Evolutionary conservation across 805 yeast genomes (phyloP), one percentile per base, ranked within the genome.

Genomic region (Pichia californica): DNA sequence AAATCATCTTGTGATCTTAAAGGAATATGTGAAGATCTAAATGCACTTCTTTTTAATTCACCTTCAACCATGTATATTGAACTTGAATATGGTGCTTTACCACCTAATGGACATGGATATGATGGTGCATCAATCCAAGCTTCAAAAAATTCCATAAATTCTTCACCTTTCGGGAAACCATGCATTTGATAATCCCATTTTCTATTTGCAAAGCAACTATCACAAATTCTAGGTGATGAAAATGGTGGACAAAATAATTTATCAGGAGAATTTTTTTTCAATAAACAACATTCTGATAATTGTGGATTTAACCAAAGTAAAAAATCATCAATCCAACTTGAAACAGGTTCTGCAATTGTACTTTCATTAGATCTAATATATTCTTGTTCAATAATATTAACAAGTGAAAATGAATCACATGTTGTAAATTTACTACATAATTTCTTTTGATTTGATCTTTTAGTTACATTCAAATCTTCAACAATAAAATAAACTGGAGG

Each of bases 251-350:
- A 88, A 38, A 81, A 73, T 44, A 82, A 82, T 3, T 68, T 65
- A 19, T 63, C 56, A 2, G 67, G 57, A 1, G 68, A 67, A 23
- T 38, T 40, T 53, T 81, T 83, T 50, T 74, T 77, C 34, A 81
- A 62, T 21, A 91, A 67, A 57, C 99, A 91, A 62, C 99, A 91
- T 48, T 84, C 84, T 50, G 82, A 91, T 37, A 89, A 69, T 33
- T 76, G 76, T 0, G 99, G 99, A 55, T 88, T 88, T 47, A 89
- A 66, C 83, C 91, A 91, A 30, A 81, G 73, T 48, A 91, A 69
- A 56, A 78, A 91, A 58, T 93, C 97, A 63, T 91, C 99, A 40
- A 89, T 67, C 98, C 98, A 91, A 52, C 84, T 83, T 1, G 96
- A 81, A 2, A 87, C 76, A 0, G 98, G 96, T 36, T 87, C 93